Evolutionary conservation across 495 filamentous ascomycete genomes (phyloP), one percentile per base, ranked within the genome.

Genomic region (Xylaria scruposa): DNA sequence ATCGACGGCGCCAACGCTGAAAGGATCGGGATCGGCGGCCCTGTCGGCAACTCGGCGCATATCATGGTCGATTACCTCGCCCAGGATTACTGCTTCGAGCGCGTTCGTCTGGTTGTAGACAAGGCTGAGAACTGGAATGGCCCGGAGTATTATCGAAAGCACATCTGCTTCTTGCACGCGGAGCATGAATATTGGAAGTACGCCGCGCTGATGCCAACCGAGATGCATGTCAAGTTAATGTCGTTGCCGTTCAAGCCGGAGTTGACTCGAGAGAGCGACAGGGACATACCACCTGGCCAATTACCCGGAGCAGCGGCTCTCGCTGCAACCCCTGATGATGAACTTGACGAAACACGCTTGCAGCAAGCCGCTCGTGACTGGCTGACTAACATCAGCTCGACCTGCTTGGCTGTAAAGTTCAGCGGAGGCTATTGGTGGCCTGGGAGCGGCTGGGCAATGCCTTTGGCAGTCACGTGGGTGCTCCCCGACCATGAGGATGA

Each of bases 391-490:
- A 69, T 69, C 31, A 51, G 24, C 31, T 61, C 67, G 36, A 61
- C 12, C 31, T 69, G 67, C 49, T 21, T 60, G 24, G 67, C 67
- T 12, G 67, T 68, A 13, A 68, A 68, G 51, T 59, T 68, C 24
- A 68, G 66, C 46, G 66, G 66, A 9, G 66, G 66, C 21, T 68
- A 68, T 26, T 68, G 66, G 66, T 68, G 67, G 67, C 67, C 54
- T n/a, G 77, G 10, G 38, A 77, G 47, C n/a, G 42, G 42, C 33
- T 75, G 61, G 66, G 70, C 75, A 60, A 72, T 72, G 72, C 42
- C 70, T 13, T 70, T 71, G 21, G 74, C 73, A 0, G 54, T 63
- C 12, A 63, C 74, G 3, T 73, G 67, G 69, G 75, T 74, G 44
- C 33, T 36, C 17, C 36, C 51, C 17, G 77, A 72, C 38, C 70